Evolutionary conservation across 2,329 filamentous ascomycete species (phyloP), one percentile per base, ranked within the genome.

Genomic region (Lecanosticta acicola): DNA sequence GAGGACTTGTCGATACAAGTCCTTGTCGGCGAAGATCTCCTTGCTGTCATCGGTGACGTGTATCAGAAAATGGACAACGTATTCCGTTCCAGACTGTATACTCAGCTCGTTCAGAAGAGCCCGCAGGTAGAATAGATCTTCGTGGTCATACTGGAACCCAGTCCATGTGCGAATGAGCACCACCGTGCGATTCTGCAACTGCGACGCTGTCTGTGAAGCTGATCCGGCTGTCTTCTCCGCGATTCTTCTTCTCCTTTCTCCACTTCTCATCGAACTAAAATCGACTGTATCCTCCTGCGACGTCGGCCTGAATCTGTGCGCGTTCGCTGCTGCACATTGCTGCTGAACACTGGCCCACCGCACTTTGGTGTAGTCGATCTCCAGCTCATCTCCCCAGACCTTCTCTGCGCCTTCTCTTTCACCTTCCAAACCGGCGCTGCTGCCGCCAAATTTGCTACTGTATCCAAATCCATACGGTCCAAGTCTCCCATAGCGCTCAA

Each of bases 391-490:
- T 10, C 79, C 74, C 89, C 90, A 96, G 7, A 94, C 83, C 17
- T 77, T 72, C 34, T 90, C 84, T n/a, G 81, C 77, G 3, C 88
- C 90, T 54, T 93, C 85, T 40, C 77, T 81, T 52, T 96, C 86
- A 17, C 88, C 88, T 58, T 89, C 82, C 66, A 94, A 79, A 9
- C 87, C 90, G n/a, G 86, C 82, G 3, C 91, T 89, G 19, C 85
- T 81, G 1, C 91, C 91, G 10, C 91, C 91, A 53, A 77, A 81
- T 47, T 81, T 81, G 26, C 77, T 72, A 24, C 85, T 87, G 65
- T 97, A 97, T 7, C 91, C 91, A 50, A 88, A 80, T 0, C 91
- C 91, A 58, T 98, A 98, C 0, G 91, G 86, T 0, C 87, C 90
- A 21, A 93, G 79, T 53, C 89, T 79, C 2, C 91, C 91, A 63